These are phyloP conservation scores for Rhododendron ovatum DNA, from an alignment of 148 eudicot genomes.

Conservation along the genomic window DNA sequence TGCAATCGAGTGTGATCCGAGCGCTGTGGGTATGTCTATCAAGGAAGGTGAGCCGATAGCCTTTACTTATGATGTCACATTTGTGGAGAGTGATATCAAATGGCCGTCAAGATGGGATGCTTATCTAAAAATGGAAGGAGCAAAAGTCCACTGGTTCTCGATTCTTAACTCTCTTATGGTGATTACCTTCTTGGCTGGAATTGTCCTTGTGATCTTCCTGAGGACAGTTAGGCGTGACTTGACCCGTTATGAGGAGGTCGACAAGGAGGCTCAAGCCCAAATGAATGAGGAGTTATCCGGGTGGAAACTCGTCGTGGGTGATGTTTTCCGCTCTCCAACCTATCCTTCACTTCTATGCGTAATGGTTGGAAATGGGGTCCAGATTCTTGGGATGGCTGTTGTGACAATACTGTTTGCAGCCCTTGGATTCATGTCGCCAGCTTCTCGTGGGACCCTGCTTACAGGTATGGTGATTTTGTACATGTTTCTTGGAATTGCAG, in stretches of 20 bases:
- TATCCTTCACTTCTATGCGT: slow-evolving; percentile 25
- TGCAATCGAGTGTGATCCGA: slow-evolving; percentile 25
- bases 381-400: slow-evolving; percentile 33
- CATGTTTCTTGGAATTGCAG: slow-evolving; percentile 32
- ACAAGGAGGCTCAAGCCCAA: slow-evolving; percentile 26
- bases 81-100: slow-evolving; percentile 33
- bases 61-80: slow-evolving; percentile 28
- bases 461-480: slow-evolving; percentile 33
- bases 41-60: slow-evolving; percentile 28
- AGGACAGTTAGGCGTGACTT: slow-evolving; percentile 33
- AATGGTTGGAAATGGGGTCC: slow-evolving; percentile 35
- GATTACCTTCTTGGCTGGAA: slow-evolving; percentile 36
- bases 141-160: slow-evolving; percentile 37
- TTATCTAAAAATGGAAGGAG: slow-evolving; percentile 30
- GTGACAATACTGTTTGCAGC: slow-evolving; percentile 37
- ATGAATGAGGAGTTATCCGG: slow-evolving; percentile 27
- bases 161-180: slow-evolving; percentile 34
- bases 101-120: slow-evolving; percentile 43
- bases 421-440: slow-evolving; percentile 40
- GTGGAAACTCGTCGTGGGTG: slow-evolving; percentile 30
- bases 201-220: slow-evolving; percentile 33
- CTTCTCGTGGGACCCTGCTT: slow-evolving; percentile 32
- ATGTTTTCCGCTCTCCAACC: slow-evolving; percentile 33
- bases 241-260: slow-evolving; percentile 33
- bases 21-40: slow-evolving; percentile 18